phyloP scores from a whole-genome alignment of 768 basidiomycete genomes.

The Brasilioporus rufonigricans region DNA sequence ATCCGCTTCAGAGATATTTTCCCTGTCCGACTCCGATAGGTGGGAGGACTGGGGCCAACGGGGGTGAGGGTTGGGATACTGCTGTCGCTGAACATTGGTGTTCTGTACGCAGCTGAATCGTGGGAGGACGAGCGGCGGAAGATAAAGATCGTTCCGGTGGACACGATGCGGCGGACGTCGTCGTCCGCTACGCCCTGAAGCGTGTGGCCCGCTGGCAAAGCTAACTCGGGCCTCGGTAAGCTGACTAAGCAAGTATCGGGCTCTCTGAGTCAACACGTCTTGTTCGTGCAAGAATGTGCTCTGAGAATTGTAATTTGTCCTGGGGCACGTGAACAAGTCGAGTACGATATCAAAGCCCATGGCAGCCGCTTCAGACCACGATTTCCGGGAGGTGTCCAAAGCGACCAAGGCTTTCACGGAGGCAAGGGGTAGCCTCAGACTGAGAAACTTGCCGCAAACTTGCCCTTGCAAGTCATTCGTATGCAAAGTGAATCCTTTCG shows the following conservation, averaged over 20 bases:
- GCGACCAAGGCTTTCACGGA: constrained; percentile 50
- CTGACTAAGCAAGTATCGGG: constrained; percentile 48
- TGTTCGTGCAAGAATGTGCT: constrained; percentile 65
- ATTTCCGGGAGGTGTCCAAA: constrained; percentile 36
- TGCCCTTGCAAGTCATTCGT: constrained; percentile 75
- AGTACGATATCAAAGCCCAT: constrained; percentile 52
- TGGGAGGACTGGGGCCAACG: constrained; percentile 26
- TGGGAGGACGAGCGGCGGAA: constrained; percentile 38
- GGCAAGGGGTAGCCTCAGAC: constrained; percentile 53
- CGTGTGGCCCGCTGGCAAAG: background rate
- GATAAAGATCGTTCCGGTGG: constrained; percentile 52
- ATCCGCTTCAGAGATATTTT: constrained; percentile 59
- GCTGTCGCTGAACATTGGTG: constrained; percentile 4
- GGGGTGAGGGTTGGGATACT: constrained; percentile 5
- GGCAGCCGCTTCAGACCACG: constrained; percentile 68
- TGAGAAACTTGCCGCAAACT: constrained; percentile 61
- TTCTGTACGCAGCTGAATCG: constrained; percentile 14
- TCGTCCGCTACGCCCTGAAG: background rate
- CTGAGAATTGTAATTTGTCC: constrained; percentile 58
- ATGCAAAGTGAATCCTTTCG: constrained; percentile 61
- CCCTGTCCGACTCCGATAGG: constrained; percentile 64
- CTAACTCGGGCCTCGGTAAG: constrained; percentile 14
- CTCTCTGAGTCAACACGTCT: constrained; percentile 67
- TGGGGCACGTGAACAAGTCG: constrained; percentile 65
- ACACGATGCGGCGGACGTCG: constrained; percentile 10